Evolutionary conservation across 164 flowering plant species (phyloP).

Genomic region (Nymphaea colorata): DNA sequence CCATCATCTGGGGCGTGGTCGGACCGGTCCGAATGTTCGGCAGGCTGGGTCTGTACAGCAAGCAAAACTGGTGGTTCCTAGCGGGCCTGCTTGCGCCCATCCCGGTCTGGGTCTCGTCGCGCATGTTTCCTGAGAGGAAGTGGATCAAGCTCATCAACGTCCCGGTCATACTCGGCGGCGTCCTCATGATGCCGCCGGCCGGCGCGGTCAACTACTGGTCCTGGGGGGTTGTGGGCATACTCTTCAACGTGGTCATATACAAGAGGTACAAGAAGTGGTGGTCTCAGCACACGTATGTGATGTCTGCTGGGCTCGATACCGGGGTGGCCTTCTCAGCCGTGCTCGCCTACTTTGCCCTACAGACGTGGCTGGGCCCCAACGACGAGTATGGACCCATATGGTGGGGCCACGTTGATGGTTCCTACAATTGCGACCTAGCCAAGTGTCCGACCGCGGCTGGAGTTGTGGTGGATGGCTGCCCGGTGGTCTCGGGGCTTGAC

Average conservation of each 20-base stretch:
- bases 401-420: slow-evolving; percentile 36
- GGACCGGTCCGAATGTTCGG: slow-evolving; percentile 40
- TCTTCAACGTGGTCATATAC: slow-evolving; percentile 42
- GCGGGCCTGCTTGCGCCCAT: slow-evolving; percentile 39
- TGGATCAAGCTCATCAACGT: slow-evolving; percentile 50
- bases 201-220: slow-evolving; percentile 33
- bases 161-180: slow-evolving; percentile 41
- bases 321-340: slow-evolving; percentile 59
- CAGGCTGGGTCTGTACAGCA: slow-evolving; percentile 19
- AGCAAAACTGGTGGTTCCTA: slow-evolving; percentile 30
- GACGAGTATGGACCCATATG: slow-evolving; percentile 28
- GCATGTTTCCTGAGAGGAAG: slow-evolving; percentile 31
- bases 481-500: not conserved
- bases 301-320: slow-evolving; percentile 62
- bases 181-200: slow-evolving; percentile 35
- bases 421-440: slow-evolving; percentile 51
- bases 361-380: slow-evolving; percentile 2
- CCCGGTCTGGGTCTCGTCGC: slow-evolving; percentile 30
- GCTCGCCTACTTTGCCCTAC: slow-evolving; percentile 29
- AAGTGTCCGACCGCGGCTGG: slow-evolving; percentile 58
- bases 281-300: slow-evolving; percentile 54
- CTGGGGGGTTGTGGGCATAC: slow-evolving; percentile 42
- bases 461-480: slow-evolving; percentile 5
- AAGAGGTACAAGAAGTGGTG: slow-evolving; percentile 55
- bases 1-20: slow-evolving; percentile 42